Evolutionary conservation across 177 flowering plant genomes (phyloP), one percentile per base, ranked within the genome.

Genomic region (Telopea speciosissima): DNA sequence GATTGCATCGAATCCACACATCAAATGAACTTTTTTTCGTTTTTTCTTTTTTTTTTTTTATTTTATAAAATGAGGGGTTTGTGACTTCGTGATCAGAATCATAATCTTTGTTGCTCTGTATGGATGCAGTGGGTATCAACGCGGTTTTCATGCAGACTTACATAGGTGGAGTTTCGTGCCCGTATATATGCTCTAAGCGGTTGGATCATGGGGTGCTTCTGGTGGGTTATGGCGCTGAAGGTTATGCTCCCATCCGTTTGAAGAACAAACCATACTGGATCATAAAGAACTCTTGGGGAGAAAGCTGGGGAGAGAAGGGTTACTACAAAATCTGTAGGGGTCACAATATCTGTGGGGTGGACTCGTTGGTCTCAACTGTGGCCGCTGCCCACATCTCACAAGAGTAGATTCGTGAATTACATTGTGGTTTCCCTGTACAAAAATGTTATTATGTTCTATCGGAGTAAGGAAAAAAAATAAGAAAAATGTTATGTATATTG

Each of bases 181-280:
- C 98, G 12, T 91, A 84, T 78, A 85, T 93, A 10, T 93, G 98
- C 75, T 23, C 79, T 0, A 83, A 71, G 82, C 75, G 71, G 33
- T 73, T 85, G 80, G 96, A 93, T 79, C 98, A 93, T 58, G 98
- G 98, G 0, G 98, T 93, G 66, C 84, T 93, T 62, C 76, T 93
- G 40, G 98, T 93, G 61, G 61, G 87, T 1, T 90, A 77, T 77
- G 87, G 61, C n/a, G 6, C 61, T 58, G 61, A 58, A 58, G 61
- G n/a, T 58, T 58, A 21, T 58, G n/a, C 98, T 8, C 96, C 94
- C 1, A 83, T 90, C 64, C 75, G 98, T 58, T 68, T 93, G 45
- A 93, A 91, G 89, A 85, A 92, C 0, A 90, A 91, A 82, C 91
- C 97, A 52, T 93, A 74, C 80, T 93, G 98, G 98, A 93, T 93